phyloP scores from a whole-genome alignment of 2,329 filamentous ascomycete species.

The Lomentospora prolificans region DNA sequence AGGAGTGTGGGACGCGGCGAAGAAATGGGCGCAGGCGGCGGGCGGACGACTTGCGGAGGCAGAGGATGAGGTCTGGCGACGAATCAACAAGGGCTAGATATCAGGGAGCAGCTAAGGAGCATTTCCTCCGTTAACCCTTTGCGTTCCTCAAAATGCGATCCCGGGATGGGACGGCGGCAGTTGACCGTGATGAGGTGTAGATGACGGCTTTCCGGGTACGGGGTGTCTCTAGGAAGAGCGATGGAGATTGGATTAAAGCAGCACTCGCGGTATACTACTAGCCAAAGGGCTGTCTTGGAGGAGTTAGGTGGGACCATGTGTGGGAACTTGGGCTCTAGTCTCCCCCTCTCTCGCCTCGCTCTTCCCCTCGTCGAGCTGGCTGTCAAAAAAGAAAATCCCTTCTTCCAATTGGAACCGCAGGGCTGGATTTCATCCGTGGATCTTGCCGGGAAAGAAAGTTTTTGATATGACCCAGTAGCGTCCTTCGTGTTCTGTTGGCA shows the following conservation, averaged over 20 bases:
- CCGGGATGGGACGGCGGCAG: neutral
- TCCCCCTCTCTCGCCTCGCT: no score
- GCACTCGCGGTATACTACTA: neutral
- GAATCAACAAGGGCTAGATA: constrained; percentile 46
- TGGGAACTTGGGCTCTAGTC: neutral
- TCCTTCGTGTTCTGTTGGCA: neutral
- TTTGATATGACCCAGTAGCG: neutral
- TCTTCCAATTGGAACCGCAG: neutral
- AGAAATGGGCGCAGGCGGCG: constrained; percentile 47
- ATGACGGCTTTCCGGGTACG: neutral
- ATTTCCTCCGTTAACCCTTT: constrained; percentile 8
- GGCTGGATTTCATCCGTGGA: neutral
- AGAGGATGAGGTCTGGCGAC: constrained; percentile 53
- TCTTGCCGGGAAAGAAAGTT: neutral
- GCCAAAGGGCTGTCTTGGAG: no score
- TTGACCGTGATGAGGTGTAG: neutral
- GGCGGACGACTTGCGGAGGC: constrained; percentile 48
- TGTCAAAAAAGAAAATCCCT: no score
- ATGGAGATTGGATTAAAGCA: neutral
- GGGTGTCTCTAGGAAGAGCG: neutral
- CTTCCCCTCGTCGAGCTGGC: no score
- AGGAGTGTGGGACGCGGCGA: constrained; percentile 46
- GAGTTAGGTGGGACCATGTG: neutral
- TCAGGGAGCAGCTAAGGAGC: constrained; percentile 2
- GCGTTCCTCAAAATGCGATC: neutral